phyloP scores from a whole-genome alignment of 768 basidiomycete species.

The Pisolithus albus region DNA sequence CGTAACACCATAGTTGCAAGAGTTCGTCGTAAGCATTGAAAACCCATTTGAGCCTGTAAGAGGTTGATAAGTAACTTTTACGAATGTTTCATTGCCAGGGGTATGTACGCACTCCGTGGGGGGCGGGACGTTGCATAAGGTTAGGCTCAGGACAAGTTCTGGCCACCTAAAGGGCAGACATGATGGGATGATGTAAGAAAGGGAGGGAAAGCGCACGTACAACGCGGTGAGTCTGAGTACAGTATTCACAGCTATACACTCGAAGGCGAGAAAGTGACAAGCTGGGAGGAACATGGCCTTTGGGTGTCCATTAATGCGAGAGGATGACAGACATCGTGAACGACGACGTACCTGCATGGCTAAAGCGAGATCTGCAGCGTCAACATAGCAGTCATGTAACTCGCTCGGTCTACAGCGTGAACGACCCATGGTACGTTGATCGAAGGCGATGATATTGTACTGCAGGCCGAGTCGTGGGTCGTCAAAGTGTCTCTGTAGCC shows the following conservation, averaged over 20 bases:
- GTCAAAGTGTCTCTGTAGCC: conserved; percentile 60
- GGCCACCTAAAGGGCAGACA: conserved; percentile 42
- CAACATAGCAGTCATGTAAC: conserved; percentile 67
- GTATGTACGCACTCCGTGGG: conserved; percentile 51
- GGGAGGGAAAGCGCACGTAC: conserved; percentile 36
- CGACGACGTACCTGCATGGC: conserved; percentile 44
- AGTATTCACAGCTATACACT: conserved; percentile 47
- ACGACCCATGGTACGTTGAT: conserved; percentile 57
- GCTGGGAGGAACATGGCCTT: conserved; percentile 60
- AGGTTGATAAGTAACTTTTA: conserved; percentile 1
- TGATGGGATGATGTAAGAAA: conserved; percentile 4
- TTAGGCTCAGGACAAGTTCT: conserved; percentile 60
- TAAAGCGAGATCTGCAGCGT: conserved; percentile 69
- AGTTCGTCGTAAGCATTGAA: conserved; percentile 60
- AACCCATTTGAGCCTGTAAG: conserved; percentile 47
- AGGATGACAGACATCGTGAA: neutral
- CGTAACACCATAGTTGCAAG: conserved; percentile 54
- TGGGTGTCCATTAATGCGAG: neutral
- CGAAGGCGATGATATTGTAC: conserved; percentile 73
- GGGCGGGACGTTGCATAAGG: conserved; percentile 61
- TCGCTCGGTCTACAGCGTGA: conserved; percentile 48
- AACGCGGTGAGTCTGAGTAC: conserved; percentile 60
- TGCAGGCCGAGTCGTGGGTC: conserved; percentile 52
- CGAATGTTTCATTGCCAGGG: neutral
- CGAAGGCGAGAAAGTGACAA: conserved; percentile 66